These are phyloP conservation scores for Houttuynia cordata DNA, from an alignment of 164 flowering plant species.

Conservation along the genomic window DNA sequence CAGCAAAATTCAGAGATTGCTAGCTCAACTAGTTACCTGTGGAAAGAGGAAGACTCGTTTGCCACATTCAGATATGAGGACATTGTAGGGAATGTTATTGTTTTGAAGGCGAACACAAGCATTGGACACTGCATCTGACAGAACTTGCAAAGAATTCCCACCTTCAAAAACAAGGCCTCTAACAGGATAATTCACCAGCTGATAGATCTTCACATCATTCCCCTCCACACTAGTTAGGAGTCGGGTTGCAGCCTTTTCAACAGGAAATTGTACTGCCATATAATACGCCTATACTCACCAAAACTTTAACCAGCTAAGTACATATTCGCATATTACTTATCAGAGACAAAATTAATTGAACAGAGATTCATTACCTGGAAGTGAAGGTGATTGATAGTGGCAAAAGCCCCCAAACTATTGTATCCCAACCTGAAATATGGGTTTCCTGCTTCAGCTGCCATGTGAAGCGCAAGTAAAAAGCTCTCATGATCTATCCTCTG, in stretches of 20 bases:
- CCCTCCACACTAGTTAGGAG: constrained; percentile 16
- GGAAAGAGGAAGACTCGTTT: constrained; percentile 58
- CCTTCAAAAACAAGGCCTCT: constrained; percentile 66
- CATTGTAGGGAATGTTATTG: constrained; percentile 66
- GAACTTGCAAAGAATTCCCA: constrained; percentile 33
- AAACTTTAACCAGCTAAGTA: neutral
- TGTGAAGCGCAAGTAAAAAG: constrained; percentile 64
- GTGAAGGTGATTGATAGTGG: constrained; percentile 89
- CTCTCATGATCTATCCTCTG: constrained; percentile 69
- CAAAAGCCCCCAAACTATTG: constrained; percentile 95
- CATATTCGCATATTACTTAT: neutral
- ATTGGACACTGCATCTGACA: constrained; percentile 49
- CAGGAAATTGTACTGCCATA: constrained; percentile 51
- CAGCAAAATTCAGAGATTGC: neutral
- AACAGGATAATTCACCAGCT: constrained; percentile 61
- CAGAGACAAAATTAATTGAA: neutral
- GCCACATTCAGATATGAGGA: constrained; percentile 68
- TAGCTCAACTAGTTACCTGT: constrained; percentile 34
- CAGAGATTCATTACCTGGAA: constrained; percentile 41
- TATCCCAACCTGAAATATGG: constrained; percentile 81
- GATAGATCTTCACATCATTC: constrained; percentile 33
- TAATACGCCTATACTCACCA: constrained; percentile 49
- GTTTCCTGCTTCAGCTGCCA: constrained; percentile 63
- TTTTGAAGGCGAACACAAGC: constrained; percentile 64
- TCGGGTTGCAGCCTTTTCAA: constrained; percentile 49